Percentiles rank a stretch among this genome's conserved stretches.
These are phyloP conservation scores for Albizia julibrissin DNA, from an alignment of 306 rosid species.

Conservation along the genomic window DNA sequence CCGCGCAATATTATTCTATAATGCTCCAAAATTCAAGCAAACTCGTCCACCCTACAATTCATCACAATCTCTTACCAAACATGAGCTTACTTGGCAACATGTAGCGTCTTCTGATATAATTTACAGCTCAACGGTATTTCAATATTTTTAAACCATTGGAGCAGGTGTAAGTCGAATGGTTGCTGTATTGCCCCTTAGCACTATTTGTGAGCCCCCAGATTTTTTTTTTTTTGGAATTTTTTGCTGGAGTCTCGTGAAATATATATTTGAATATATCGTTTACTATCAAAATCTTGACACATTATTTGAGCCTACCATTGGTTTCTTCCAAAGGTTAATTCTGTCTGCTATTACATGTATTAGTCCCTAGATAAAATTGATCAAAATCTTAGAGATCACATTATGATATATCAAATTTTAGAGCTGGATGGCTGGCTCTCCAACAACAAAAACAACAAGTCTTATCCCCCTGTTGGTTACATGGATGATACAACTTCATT, in stretches of 20 bases:
- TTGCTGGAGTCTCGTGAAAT: not conserved
- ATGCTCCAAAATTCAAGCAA: not conserved
- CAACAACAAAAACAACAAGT: no score
- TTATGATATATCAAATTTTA: not conserved
- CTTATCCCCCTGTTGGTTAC: no score
- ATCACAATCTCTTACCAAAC: constrained; percentile 20
- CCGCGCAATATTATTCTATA: not conserved
- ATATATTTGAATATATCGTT: not conserved
- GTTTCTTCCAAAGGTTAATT: not conserved
- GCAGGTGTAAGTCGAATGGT: constrained; percentile 26
- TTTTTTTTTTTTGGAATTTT: not conserved
- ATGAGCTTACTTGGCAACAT: constrained; percentile 25
- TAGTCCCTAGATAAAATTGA: constrained; percentile 29
- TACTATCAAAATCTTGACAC: not conserved
- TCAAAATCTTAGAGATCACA: not conserved
- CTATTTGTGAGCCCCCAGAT: not conserved
- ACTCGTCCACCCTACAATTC: constrained; percentile 32
- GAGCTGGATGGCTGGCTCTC: not conserved
- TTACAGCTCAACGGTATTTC: constrained; percentile 29
- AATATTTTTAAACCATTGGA: not conserved
- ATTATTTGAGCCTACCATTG: not conserved
- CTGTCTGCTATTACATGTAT: constrained; percentile 3
- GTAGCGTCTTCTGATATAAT: constrained; percentile 18
- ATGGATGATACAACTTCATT: no score
- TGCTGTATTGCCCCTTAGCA: not conserved